These are phyloP conservation scores for Urtica urens DNA, from an alignment of 306 rosid species.

Conservation along the genomic window DNA sequence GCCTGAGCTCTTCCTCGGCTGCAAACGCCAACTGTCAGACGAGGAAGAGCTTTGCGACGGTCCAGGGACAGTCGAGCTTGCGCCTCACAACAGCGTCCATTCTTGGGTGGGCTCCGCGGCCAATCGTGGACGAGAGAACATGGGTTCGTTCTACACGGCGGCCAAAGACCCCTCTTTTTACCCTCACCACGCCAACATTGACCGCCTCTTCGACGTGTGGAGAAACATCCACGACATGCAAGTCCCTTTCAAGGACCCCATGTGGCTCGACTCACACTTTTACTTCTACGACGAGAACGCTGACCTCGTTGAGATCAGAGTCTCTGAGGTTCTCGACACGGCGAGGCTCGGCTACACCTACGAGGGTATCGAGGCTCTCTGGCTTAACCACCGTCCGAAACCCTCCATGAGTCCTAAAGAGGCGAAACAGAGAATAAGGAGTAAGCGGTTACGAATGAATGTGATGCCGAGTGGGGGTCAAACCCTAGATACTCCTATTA, in stretches of 20 bases:
- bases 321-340: constrained; percentile 6
- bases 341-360: constrained; percentile 12
- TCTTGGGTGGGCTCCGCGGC: constrained; percentile 13
- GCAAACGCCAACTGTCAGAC: neutral
- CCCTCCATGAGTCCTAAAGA: constrained; percentile 4
- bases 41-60: constrained; percentile 6
- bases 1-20: constrained; percentile 20
- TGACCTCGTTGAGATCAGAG: constrained; percentile 10
- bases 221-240: constrained; percentile 1
- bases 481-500: neutral
- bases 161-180: constrained; percentile 13
- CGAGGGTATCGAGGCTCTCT: constrained; percentile 6
- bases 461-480: neutral
- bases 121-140: constrained; percentile 1
- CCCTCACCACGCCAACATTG: constrained; percentile 15
- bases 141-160: constrained; percentile 19
- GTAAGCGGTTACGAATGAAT: neutral
- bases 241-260: constrained; percentile 2
- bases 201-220: constrained; percentile 18
- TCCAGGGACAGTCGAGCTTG: constrained; percentile 1
- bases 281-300: constrained; percentile 21
- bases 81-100: constrained; percentile 18
- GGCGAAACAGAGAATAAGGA: neutral
- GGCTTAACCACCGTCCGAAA: constrained; percentile 11
- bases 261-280: constrained; percentile 18